Base-by-base conservation (phyloP, 2,329 filamentous ascomycete species). In the Tympanopsis confertula region DNA sequence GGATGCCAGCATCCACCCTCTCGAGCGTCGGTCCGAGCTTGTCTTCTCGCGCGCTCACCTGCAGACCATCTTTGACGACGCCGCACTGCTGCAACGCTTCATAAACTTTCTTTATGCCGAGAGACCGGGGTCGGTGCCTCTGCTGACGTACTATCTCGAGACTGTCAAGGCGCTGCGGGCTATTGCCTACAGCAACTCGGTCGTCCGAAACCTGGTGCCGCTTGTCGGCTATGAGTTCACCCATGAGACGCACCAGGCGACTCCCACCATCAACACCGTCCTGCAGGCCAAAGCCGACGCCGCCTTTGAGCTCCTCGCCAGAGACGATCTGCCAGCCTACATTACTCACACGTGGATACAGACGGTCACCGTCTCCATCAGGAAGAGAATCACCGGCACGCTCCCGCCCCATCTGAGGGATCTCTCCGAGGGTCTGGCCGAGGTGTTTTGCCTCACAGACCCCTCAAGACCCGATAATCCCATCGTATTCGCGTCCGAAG, bases 381-480 rank as follows among this genome's bases (percentile, higher is more conserved):
- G 75, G 44, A 68, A 74, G 42, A 68, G 79, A 15, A 74, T 87
- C 17, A 79, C 76, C 0, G 78, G 81, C 3, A 82, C 73, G 1
- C 54, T 86, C 18, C 74, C 81, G 2, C 60, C 69, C 1, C 67
- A 80, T 46, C 59, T 85, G 18, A 66, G 71, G 32, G 76, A 82
- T 33, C 70, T 80, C n/a, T 82, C 79, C 0, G 81, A 87, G 52
- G 82, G 81, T 0, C 54, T 87, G 41, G 82, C 81, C 0, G 82
- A 87, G 51, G 81, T 85, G 0, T 87, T 86, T 47, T 87, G 82
- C 50, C 55, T 87, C 39, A 83, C 80, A 1, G 83, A 88, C 52
- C 81, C 83, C 5, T 82, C 78, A 1, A 64, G 81, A 40, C 63
- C 69, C 2, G 83, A 86, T 43, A 86, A 86, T 50, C 83, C 82